Evolutionary conservation across 371 early-diverging fungal genomes (phyloP), one percentile per base, ranked within the genome.

Genomic region (Amoeboaphelidium occidentale): DNA sequence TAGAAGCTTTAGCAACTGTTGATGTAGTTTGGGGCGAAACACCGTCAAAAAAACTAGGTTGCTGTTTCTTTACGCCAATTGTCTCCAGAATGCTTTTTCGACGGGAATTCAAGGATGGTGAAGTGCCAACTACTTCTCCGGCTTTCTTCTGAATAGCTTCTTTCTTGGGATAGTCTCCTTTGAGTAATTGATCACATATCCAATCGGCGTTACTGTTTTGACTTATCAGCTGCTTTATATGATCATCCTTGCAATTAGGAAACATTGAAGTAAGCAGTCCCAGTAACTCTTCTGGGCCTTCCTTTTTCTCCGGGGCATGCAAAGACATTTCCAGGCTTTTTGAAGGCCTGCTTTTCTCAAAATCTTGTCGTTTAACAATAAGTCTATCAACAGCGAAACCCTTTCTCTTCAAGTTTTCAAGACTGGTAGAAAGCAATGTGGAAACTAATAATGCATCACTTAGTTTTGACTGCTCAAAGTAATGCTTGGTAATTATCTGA

Each of bases 351-450:
- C 63, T 23, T 58, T 49, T 48, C 61, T 64, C 44, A 64, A 25
- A 43, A 58, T 63, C 24, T 23, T 57, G 52, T 25, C 60, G 67
- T 1, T 73, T 61, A 49, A 74, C 77, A 43, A 86, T 55, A 27
- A 89, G 79, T 41, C 90, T 76, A 53, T 87, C 90, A 1, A 89
- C 84, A 23, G 85, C 86, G 49, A 85, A 83, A 59, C 61, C 69
- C 60, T 86, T 81, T 22, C 74, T 59, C 22, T 69, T 60, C 46
- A 81, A 57, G 42, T 69, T 74, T 20, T 55, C 48, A n/a, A 80
- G 53, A 2, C 70, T 67, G 0, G 77, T 72, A 2, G 72, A 72
- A 42, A 80, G 61, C 50, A 78, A 64, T 2, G 76, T 63, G 23
- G 73, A 72, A 13, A 76, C 60, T 24, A 81, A 54, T 46, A 79